Conservation (phyloP, 2,329 filamentous ascomycete species). For the Fusarium sp. region DNA sequence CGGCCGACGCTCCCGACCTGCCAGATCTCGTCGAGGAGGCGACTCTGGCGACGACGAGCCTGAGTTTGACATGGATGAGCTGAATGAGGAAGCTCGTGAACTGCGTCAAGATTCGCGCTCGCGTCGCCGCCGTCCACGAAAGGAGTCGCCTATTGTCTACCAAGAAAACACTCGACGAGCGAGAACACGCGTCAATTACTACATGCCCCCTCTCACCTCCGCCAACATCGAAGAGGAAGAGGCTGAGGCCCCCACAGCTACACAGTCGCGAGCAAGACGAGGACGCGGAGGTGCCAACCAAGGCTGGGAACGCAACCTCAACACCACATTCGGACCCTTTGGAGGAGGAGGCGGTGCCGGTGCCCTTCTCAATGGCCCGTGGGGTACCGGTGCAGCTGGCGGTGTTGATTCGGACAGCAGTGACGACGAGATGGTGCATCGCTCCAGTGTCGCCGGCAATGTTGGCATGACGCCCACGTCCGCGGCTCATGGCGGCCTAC, state of each 20-base stretch:
- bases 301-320: conserved; percentile 80
- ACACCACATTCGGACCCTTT: conserved; percentile 92
- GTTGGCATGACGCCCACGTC: conserved; percentile 69
- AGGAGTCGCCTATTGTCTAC: conserved; percentile 66
- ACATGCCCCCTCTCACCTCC: conserved; percentile 74
- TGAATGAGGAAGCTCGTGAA: conserved; percentile 72
- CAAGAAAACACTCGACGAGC: conserved; percentile 64
- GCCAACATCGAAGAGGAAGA: conserved; percentile 77
- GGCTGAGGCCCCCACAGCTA: conserved; percentile 71
- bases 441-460: conserved; percentile 65
- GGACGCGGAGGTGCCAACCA: conserved; percentile 67
- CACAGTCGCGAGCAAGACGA: conserved; percentile 73
- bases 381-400: conserved; percentile 76
- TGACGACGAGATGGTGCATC: conserved; percentile 84
- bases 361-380: conserved; percentile 77
- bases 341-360: conserved; percentile 81
- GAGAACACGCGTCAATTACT: conserved; percentile 79
- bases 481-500: conserved; percentile 57
- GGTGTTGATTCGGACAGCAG: conserved; percentile 95
- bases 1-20: conserved; percentile 57
- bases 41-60: conserved; percentile 67
- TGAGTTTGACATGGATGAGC: conserved; percentile 69
- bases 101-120: conserved; percentile 64
- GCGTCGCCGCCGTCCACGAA: conserved; percentile 61
- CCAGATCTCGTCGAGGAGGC: conserved; percentile 58